A percentile compares a stretch with the other conserved stretches of the same genome.
These are phyloP conservation scores for Fusarium paranaense DNA, from an alignment of 2,329 filamentous ascomycete genomes.

Conservation along the genomic window DNA sequence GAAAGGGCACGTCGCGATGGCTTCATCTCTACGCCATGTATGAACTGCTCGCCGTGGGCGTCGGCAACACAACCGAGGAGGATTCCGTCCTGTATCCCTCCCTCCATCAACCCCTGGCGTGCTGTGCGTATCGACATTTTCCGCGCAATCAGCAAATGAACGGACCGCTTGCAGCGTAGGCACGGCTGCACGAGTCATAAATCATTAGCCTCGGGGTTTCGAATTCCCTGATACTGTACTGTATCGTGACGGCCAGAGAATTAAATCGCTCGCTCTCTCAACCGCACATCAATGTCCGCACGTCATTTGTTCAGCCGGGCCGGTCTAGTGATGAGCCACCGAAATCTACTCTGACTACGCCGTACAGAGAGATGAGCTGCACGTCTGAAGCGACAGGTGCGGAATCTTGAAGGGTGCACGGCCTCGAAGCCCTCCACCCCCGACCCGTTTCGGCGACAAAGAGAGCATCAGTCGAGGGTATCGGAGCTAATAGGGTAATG, in stretches of 20 bases:
- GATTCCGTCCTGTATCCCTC: background rate
- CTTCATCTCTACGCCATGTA: slow-evolving; percentile 32
- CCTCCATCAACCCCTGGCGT: slow-evolving; percentile 2
- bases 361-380: slow-evolving; percentile 12
- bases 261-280: slow-evolving; percentile 25
- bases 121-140: background rate
- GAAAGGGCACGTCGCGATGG: slow-evolving; percentile 32
- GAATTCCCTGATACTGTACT: slow-evolving; percentile 28
- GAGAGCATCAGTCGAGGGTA: slow-evolving; percentile 30
- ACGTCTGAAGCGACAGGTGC: slow-evolving; percentile 14
- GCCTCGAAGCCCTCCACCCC: slow-evolving; percentile 1
- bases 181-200: slow-evolving; percentile 42
- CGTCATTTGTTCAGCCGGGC: slow-evolving; percentile 25
- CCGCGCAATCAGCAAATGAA: slow-evolving; percentile 15
- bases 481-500: slow-evolving; percentile 29
- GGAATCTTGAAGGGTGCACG: slow-evolving; percentile 35
- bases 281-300: slow-evolving; percentile 22
- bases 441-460: slow-evolving; percentile 32
- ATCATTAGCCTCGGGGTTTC: slow-evolving; percentile 38
- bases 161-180: slow-evolving; percentile 22
- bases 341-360: slow-evolving; percentile 15
- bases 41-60: background rate
- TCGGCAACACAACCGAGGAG: background rate
- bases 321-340: slow-evolving; percentile 37
- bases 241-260: slow-evolving; percentile 23